Evolutionary conservation across 768 basidiomycete species (phyloP).

Genomic region (Boletellus ananiceps): DNA sequence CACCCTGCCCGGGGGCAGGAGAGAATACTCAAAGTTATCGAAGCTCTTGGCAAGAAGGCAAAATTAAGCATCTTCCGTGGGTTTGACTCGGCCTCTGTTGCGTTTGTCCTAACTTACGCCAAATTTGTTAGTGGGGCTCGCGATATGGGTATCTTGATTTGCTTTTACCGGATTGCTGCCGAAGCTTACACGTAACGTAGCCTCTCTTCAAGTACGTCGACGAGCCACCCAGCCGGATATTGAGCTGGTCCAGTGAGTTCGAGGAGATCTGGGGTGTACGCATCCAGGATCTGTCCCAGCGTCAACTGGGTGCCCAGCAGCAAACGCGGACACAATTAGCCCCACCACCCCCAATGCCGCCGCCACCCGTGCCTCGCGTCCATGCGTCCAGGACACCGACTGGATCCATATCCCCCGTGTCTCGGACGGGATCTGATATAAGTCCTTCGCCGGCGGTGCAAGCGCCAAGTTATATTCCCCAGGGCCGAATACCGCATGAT

Average conservation of each 20-base stretch:
- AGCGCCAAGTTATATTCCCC: conserved; percentile 29
- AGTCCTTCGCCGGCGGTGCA: conserved; percentile 13
- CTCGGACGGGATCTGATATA: conserved; percentile 19
- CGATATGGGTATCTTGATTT: conserved; percentile 52
- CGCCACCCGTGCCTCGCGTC: conserved; percentile 26
- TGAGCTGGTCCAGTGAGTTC: conserved; percentile 58
- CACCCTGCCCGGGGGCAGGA: conserved; percentile 34
- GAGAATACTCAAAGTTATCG: conserved; percentile 38
- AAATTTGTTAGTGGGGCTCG: conserved; percentile 48
- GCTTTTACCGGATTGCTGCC: conserved; percentile 22
- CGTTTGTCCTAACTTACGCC: conserved; percentile 8
- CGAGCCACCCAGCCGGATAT: conserved; percentile 45
- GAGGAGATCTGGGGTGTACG: conserved; percentile 64
- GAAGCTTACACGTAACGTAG: conserved; percentile 34
- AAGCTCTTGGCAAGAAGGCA: conserved; percentile 37
- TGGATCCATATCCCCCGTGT: conserved; percentile 19
- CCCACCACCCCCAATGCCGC: conserved; percentile 27
- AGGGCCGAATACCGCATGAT: conserved; percentile 36
- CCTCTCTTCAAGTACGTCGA: conserved; percentile 62
- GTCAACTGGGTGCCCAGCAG: conserved; percentile 15
- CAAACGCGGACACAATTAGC: conserved; percentile 14
- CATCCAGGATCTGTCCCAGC: conserved; percentile 43
- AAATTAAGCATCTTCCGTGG: conserved; percentile 43
- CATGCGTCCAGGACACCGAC: conserved; percentile 9
- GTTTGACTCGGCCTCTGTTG: conserved; percentile 33